Conservation (phyloP, 306 rosid species). For the Vachellia collinsii region DNA sequence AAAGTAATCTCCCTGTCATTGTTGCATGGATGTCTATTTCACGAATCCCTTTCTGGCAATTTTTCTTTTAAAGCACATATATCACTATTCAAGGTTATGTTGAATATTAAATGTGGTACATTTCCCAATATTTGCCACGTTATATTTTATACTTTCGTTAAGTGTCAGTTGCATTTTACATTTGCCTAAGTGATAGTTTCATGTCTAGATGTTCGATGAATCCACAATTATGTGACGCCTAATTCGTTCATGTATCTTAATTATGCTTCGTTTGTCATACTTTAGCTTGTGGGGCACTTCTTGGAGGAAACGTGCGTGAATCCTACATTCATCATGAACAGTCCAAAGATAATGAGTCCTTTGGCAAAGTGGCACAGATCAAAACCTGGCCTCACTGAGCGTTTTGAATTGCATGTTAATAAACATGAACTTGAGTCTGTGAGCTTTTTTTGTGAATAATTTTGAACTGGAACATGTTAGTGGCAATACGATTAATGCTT, state of each 20-base stretch:
- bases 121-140: no score
- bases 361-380: slow-evolving; percentile 95
- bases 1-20: slow-evolving; percentile 50
- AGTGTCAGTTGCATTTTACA: not conserved
- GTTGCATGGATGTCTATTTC: not conserved
- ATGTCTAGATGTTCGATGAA: not conserved
- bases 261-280: slow-evolving; percentile 20
- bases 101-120: no score
- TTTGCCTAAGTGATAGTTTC: not conserved
- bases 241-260: not conserved
- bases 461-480: not conserved
- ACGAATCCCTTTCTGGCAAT: not conserved
- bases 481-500: slow-evolving; percentile 15
- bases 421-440: slow-evolving; percentile 67
- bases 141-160: not conserved
- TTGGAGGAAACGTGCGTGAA: slow-evolving; percentile 86
- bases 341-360: slow-evolving; percentile 94
- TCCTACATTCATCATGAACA: slow-evolving; percentile 85
- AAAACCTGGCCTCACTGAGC: slow-evolving; percentile 83
- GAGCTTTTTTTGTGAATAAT: not conserved
- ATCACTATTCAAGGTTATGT: no score
- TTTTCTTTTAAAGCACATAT: no score
- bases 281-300: slow-evolving; percentile 97
- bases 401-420: slow-evolving; percentile 83
- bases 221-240: not conserved